Base-by-base conservation (phyloP, 2,329 filamentous ascomycete genomes). In the Chrysoporthe cubensis region DNA sequence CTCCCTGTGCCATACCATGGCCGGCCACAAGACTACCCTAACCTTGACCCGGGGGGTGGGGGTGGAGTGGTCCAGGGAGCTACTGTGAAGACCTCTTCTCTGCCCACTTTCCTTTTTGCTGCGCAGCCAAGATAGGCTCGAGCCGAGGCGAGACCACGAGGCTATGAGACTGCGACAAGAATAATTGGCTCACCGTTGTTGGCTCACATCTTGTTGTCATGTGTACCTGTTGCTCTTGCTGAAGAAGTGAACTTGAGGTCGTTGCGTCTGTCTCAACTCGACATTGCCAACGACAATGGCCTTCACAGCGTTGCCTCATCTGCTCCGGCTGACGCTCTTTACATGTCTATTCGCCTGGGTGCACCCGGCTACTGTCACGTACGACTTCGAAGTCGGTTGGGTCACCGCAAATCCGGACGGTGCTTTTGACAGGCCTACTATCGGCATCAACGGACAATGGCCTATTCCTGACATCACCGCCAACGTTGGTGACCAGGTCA, bases 401-500 rank as follows among this genome's bases (percentile, higher is more conserved):
- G 87, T 92, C 13, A 85, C 79, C 54, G 87, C 89, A 44, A 90
- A 91, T 73, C 92, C 92, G 0, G 92, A 95, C 79, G 89, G 88
- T 32, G 80, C 83, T 8, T 84, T 84, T 68, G 82, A 86, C 50
- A 85, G 91, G 43, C 84, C 88, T n/a, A 86, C 87, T 3, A 92
- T 95, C 75, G 91, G 90, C 58, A 90, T 96, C 80, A 95, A 96
- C 74, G 87, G 87, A 4, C 77, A 89, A 79, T 93, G 91, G 90
- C 92, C 92, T 1, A 84, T 91, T 64, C 92, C 92, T 0, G 78
- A 79, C 37, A 89, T 93, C 66, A 83, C 86, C 63, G 89, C 86
- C 48, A 84, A 84, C 60, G 80, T 88, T 62, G 90, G 90, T 67
- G 90, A 92, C 74, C 83, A 80, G 32, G 71, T 91, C 62, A 75